These are phyloP conservation scores for Boletellus sp. DNA, from an alignment of 1,284 basidiomycete species.

Conservation along the genomic window DNA sequence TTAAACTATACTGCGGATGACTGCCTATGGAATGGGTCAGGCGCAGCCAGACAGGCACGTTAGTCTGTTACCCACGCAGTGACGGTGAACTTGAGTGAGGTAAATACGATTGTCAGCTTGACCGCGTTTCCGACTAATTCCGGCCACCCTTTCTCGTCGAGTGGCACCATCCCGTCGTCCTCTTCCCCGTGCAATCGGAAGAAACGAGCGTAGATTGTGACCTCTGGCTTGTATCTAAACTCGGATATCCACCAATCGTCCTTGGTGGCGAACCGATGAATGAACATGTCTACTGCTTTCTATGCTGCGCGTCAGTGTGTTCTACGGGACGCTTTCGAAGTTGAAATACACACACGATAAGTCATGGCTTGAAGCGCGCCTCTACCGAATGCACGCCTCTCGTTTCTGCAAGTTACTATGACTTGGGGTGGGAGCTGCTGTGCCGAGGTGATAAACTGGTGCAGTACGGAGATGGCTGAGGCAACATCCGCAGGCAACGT, in stretches of 20 bases:
- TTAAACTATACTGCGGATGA: slow-evolving; percentile 21
- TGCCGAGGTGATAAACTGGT: slow-evolving; percentile 28
- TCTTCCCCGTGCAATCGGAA: slow-evolving; percentile 32
- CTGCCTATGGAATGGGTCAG: slow-evolving; percentile 18
- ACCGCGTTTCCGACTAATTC: slow-evolving; percentile 33
- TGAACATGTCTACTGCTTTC: slow-evolving; percentile 31
- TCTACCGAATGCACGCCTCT: slow-evolving; percentile 31
- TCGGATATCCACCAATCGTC: slow-evolving; percentile 37
- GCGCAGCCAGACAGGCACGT: slow-evolving; percentile 6
- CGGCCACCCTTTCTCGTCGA: slow-evolving; percentile 33
- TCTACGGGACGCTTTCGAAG: not conserved
- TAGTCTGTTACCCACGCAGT: slow-evolving; percentile 27
- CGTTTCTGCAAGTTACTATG: slow-evolving; percentile 31
- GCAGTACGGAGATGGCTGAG: slow-evolving; percentile 27
- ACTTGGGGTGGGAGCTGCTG: slow-evolving; percentile 32
- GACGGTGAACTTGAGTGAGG: slow-evolving; percentile 33
- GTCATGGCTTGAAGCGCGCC: slow-evolving; percentile 32
- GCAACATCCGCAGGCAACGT: slow-evolving; percentile 27
- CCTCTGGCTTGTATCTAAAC: slow-evolving; percentile 31
- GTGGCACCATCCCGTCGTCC: slow-evolving; percentile 30
- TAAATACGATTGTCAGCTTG: slow-evolving; percentile 30
- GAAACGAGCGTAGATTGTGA: slow-evolving; percentile 32
- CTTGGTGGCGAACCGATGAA: slow-evolving; percentile 34
- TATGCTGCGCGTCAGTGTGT: slow-evolving; percentile 13
- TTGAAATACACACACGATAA: slow-evolving; percentile 24